Percentiles rank a stretch among this genome's conserved stretches.
These are phyloP conservation scores for Lasiodiplodia theobromae DNA, from an alignment of 2,329 filamentous ascomycete species.

Conservation along the genomic window DNA sequence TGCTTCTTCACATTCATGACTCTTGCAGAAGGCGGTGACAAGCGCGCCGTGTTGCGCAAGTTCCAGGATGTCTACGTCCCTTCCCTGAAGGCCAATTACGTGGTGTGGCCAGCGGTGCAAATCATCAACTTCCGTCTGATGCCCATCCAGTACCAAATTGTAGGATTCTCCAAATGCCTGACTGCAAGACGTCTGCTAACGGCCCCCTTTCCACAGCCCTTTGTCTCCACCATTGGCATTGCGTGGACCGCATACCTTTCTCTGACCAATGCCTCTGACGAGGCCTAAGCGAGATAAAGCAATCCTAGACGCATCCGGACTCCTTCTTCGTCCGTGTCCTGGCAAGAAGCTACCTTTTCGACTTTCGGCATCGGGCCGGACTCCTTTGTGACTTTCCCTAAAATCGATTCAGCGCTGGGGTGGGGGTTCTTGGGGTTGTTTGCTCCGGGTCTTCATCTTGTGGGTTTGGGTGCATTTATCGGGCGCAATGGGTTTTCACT, in stretches of 20 bases:
- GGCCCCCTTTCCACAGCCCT: conserved; percentile 67
- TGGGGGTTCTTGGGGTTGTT: background rate
- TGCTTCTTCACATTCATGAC: conserved; percentile 98
- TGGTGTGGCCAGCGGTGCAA: conserved; percentile 95
- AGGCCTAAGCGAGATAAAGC: conserved; percentile 48
- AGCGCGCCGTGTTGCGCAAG: conserved; percentile 79
- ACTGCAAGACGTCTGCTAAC: conserved; percentile 8
- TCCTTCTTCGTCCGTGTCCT: conserved; percentile 4
- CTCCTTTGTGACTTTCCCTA: background rate
- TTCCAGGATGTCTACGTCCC: conserved; percentile 93
- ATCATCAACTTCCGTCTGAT: conserved; percentile 96
- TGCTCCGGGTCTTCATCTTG: background rate
- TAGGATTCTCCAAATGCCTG: conserved; percentile 51
- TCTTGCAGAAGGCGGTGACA: conserved; percentile 87
- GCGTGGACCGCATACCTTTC: conserved; percentile 98
- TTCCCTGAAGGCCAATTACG: conserved; percentile 92
- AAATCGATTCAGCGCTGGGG: background rate
- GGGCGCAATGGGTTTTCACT: conserved; percentile 20
- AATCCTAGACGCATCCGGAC: conserved; percentile 10
- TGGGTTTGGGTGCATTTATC: conserved; percentile 19
- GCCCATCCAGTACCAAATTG: conserved; percentile 95
- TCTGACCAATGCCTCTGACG: conserved; percentile 85
- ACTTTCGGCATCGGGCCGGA: background rate
- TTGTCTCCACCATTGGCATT: conserved; percentile 94
- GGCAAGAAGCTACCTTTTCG: background rate